These are phyloP conservation scores for Penicillium samsonianum DNA, from an alignment of 495 filamentous ascomycete species.

Conservation along the genomic window DNA sequence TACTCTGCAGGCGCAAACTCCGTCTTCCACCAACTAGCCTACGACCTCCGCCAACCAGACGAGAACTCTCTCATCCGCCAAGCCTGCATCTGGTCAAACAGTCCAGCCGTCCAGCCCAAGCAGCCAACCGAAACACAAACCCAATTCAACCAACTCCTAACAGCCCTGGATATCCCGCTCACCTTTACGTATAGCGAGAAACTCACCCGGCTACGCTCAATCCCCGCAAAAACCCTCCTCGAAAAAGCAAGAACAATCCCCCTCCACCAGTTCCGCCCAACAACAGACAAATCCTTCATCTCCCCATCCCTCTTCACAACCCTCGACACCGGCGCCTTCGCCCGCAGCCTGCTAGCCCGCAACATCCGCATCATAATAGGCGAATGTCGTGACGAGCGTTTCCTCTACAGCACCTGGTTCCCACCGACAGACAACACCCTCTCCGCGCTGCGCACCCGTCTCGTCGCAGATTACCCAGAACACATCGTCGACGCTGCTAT, in stretches of 20 bases:
- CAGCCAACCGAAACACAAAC: slow-evolving; percentile 43
- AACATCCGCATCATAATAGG: slow-evolving; percentile 54
- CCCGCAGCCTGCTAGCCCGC: slow-evolving; percentile 37
- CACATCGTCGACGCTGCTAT: slow-evolving; percentile 45
- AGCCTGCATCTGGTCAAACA: slow-evolving; percentile 57
- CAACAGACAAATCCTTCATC: slow-evolving; percentile 54
- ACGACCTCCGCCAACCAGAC: slow-evolving; percentile 52
- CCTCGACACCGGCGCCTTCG: slow-evolving; percentile 53
- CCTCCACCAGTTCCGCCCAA: slow-evolving; percentile 56
- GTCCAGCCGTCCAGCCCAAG: slow-evolving; percentile 57
- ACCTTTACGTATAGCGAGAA: slow-evolving; percentile 43
- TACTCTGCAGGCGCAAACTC: slow-evolving; percentile 67
- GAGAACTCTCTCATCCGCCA: slow-evolving; percentile 44
- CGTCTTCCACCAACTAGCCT: slow-evolving; percentile 58
- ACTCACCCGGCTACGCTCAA: slow-evolving; percentile 45
- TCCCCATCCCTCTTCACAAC: slow-evolving; percentile 41
- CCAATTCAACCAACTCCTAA: slow-evolving; percentile 59
- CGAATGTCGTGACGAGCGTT: slow-evolving; percentile 56
- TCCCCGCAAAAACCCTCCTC: slow-evolving; percentile 41
- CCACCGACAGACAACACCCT: slow-evolving; percentile 41
- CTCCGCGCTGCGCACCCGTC: slow-evolving; percentile 42
- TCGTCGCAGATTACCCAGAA: slow-evolving; percentile 55
- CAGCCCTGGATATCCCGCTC: slow-evolving; percentile 46
- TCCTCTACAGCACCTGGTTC: slow-evolving; percentile 50
- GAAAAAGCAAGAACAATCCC: slow-evolving; percentile 38